Percentiles rank a stretch among this genome's conserved stretches.
phyloP scores from a whole-genome alignment of 495 filamentous ascomycete species.

The Trichoderma gamsii region DNA sequence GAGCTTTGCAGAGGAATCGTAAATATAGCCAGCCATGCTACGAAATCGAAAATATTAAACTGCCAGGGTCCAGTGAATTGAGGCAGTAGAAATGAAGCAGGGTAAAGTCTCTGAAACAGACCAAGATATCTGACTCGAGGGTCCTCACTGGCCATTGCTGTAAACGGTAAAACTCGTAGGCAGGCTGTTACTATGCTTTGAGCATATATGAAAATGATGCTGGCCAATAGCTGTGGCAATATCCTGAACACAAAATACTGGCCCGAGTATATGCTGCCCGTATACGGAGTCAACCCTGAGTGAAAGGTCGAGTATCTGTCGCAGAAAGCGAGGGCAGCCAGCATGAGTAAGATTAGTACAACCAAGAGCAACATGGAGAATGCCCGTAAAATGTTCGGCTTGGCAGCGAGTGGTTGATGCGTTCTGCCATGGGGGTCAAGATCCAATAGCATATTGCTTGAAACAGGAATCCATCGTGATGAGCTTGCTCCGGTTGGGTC shows the following conservation, averaged over 20 bases:
- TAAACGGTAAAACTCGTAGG: conserved; percentile 73
- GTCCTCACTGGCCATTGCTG: conserved; percentile 58
- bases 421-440: conserved; percentile 18
- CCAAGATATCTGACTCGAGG: conserved; percentile 42
- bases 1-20: conserved; percentile 43
- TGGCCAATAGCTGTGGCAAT: conserved; percentile 71
- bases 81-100: conserved; percentile 45
- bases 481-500: background rate
- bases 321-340: conserved; percentile 62
- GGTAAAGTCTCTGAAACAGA: conserved; percentile 47
- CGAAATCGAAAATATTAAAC: conserved; percentile 37
- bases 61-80: conserved; percentile 39
- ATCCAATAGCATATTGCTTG: conserved; percentile 10
- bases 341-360: conserved; percentile 61
- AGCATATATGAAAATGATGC: conserved; percentile 65
- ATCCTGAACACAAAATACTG: conserved; percentile 86
- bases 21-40: conserved; percentile 42
- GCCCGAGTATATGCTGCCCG: conserved; percentile 51
- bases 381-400: conserved; percentile 61
- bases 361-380: conserved; percentile 53
- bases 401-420: conserved; percentile 51
- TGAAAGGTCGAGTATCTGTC: conserved; percentile 63
- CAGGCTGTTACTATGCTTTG: conserved; percentile 67
- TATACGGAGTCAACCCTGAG: conserved; percentile 60
- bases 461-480: conserved; percentile 12